Conservation (phyloP, 148 eudicot species). For the Silene conica region DNA sequence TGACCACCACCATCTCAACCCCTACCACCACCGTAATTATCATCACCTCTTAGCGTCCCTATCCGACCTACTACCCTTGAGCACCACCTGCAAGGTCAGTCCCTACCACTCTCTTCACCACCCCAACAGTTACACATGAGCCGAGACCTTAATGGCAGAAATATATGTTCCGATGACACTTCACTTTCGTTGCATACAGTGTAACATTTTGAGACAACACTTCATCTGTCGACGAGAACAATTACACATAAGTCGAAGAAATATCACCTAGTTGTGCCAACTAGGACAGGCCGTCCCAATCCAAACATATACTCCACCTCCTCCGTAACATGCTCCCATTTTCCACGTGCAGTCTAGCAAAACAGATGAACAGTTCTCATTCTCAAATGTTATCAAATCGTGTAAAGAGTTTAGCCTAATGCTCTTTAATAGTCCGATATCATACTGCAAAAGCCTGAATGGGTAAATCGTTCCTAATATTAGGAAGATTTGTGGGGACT, state of each 20-base stretch:
- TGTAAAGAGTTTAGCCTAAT: slow-evolving; percentile 5
- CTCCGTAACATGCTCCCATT: slow-evolving; percentile 72
- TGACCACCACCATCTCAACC: neutral
- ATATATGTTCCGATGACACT: neutral
- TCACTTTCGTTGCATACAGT: neutral
- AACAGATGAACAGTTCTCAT: slow-evolving; percentile 18
- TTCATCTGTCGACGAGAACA: neutral
- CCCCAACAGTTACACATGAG: neutral
- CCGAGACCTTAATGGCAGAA: neutral
- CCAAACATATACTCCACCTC: slow-evolving; percentile 83
- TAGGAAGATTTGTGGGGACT: slow-evolving; percentile 93
- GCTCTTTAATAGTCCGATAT: neutral
- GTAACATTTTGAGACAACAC: neutral
- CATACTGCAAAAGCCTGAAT: slow-evolving; percentile 91
- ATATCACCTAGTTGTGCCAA: slow-evolving; percentile 87
- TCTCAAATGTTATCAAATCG: neutral
- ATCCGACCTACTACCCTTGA: neutral
- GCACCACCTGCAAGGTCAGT: neutral
- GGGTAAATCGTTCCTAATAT: slow-evolving; percentile 86
- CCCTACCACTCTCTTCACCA: neutral
- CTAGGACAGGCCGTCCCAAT: slow-evolving; percentile 92
- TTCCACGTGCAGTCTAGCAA: slow-evolving; percentile 79
- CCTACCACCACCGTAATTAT: neutral
- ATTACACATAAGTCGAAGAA: slow-evolving; percentile 1
- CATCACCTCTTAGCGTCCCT: neutral